Conservation (phyloP, 2,329 filamentous ascomycete genomes). For the Moelleriella libera region DNA sequence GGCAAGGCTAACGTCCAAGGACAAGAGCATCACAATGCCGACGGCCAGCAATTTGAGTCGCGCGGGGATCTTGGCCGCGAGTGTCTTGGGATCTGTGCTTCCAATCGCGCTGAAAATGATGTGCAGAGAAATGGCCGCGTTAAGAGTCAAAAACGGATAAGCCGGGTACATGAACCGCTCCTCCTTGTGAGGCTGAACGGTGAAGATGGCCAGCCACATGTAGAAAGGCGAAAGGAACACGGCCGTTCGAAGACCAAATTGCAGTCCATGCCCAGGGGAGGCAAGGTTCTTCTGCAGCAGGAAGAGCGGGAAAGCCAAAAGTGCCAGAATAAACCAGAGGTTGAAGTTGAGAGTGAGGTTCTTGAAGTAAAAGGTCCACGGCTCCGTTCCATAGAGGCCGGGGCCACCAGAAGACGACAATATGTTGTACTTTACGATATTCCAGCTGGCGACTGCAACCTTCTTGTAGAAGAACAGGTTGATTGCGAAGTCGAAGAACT, state of each 20-base stretch:
- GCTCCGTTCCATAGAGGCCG: slow-evolving; percentile 87
- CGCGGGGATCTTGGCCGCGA: slow-evolving; percentile 59
- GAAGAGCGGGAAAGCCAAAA: slow-evolving; percentile 62
- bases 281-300: slow-evolving; percentile 55
- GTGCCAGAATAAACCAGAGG: slow-evolving; percentile 74
- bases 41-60: slow-evolving; percentile 58
- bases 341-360: slow-evolving; percentile 94
- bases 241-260: slow-evolving; percentile 59
- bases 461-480: slow-evolving; percentile 82
- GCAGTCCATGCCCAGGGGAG: slow-evolving; percentile 45
- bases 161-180: slow-evolving; percentile 97
- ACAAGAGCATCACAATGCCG: slow-evolving; percentile 43
- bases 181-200: slow-evolving; percentile 87
- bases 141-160: slow-evolving; percentile 81
- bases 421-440: slow-evolving; percentile 92
- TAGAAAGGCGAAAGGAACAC: slow-evolving; percentile 81
- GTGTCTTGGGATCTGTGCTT: slow-evolving; percentile 48
- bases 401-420: slow-evolving; percentile 73
- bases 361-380: slow-evolving; percentile 91
- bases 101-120: slow-evolving; percentile 66
- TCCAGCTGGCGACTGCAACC: slow-evolving; percentile 65
- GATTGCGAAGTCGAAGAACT: slow-evolving; percentile 56
- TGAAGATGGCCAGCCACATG: slow-evolving; percentile 87
- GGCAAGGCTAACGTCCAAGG: slow-evolving; percentile 51
- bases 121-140: slow-evolving; percentile 74